Percentiles rank a stretch among this genome's conserved stretches.
These are phyloP conservation scores for Datura wrightii DNA, from an alignment of 257 asterid species.

Conservation along the genomic window DNA sequence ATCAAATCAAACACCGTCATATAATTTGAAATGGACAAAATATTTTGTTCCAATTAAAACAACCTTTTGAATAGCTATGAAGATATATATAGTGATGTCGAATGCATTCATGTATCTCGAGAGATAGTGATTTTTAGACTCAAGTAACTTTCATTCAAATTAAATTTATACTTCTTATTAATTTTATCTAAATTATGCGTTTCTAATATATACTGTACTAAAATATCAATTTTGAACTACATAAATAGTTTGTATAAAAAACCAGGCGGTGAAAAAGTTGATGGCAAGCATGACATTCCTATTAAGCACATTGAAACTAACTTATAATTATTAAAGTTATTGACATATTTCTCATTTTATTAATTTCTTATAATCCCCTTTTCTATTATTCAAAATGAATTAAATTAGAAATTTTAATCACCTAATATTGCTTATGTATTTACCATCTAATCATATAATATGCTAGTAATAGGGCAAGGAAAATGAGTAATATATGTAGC, in stretches of 20 bases:
- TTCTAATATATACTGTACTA: not conserved
- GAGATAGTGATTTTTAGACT: not conserved
- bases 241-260: not conserved
- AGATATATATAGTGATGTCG: not conserved
- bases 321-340: not conserved
- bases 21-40: not conserved
- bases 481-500: no score
- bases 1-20: not conserved
- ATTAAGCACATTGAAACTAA: not conserved
- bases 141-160: not conserved
- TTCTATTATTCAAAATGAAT: not conserved
- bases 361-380: not conserved
- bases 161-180: not conserved
- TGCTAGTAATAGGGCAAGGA: not conserved
- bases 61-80: not conserved
- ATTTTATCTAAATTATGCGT: not conserved
- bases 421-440: not conserved
- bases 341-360: not conserved
- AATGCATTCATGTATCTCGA: not conserved
- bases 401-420: no score
- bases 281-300: not conserved
- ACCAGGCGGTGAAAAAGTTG: not conserved
- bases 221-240: not conserved
- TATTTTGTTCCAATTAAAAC: not conserved
- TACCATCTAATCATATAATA: not conserved